Evolutionary conservation across 495 filamentous ascomycete species (phyloP).

Genomic region (Penicillium chermesinum): DNA sequence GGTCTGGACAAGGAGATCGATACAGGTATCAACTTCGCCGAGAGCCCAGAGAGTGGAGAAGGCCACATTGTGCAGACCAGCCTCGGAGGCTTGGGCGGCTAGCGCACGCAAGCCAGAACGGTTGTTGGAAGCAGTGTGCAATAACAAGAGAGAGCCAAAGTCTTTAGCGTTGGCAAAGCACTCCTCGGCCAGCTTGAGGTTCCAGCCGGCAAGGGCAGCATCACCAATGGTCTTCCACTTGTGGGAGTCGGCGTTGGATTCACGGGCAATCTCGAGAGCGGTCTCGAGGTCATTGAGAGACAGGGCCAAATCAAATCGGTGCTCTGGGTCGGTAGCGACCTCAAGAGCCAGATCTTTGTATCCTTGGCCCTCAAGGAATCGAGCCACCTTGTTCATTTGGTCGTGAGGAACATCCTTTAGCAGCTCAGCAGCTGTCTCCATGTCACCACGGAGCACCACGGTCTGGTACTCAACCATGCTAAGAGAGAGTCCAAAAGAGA

Average conservation of each 20-base stretch:
- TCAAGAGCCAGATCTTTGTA: constrained; percentile 93
- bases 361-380: constrained; percentile 95
- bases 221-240: constrained; percentile 97
- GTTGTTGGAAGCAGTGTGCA: constrained; percentile 79
- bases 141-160: constrained; percentile 77
- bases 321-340: constrained; percentile 92
- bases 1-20: constrained; percentile 73
- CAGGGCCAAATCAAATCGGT: constrained; percentile 92
- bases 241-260: constrained; percentile 76
- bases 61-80: constrained; percentile 82
- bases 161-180: constrained; percentile 90
- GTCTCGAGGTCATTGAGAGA: constrained; percentile 76
- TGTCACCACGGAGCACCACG: constrained; percentile 87
- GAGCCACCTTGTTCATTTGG: constrained; percentile 94
- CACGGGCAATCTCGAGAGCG: constrained; percentile 75
- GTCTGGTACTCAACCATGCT: constrained; percentile 98
- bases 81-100: constrained; percentile 64
- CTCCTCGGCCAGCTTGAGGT: constrained; percentile 80
- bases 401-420: constrained; percentile 77
- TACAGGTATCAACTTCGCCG: constrained; percentile 74
- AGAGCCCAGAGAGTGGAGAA: constrained; percentile 88
- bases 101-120: constrained; percentile 65
- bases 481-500: constrained; percentile 86
- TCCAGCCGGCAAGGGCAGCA: constrained; percentile 80
- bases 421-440: constrained; percentile 84